phyloP scores from a whole-genome alignment of 2,329 filamentous ascomycete species.

The Calonectria pteridis region DNA sequence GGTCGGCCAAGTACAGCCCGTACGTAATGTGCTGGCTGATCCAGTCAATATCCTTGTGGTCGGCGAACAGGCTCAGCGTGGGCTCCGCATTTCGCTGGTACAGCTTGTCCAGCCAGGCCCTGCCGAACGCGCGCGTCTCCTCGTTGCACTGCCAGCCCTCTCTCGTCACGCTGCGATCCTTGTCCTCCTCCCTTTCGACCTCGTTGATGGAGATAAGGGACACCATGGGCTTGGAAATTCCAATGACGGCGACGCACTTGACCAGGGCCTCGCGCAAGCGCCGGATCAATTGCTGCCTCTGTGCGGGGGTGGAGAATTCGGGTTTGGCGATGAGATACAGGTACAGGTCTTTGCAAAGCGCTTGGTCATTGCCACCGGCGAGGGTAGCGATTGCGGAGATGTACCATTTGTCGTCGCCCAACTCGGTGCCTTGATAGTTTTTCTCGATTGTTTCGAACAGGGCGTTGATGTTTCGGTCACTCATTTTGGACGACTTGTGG shows the following conservation, averaged over 20 bases:
- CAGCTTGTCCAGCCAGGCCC: background rate
- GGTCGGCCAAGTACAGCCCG: constrained; percentile 68
- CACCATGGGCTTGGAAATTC: background rate
- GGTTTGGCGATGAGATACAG: background rate
- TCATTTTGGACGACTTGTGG: background rate
- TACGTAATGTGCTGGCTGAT: constrained; percentile 68
- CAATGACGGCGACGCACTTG: background rate
- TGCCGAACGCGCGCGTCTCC: background rate
- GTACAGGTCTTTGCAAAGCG: background rate
- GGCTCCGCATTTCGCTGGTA: background rate
- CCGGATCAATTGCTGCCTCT: background rate
- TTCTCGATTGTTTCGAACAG: background rate
- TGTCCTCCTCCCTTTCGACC: background rate
- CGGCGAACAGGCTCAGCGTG: constrained; percentile 49
- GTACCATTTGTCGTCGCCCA: background rate
- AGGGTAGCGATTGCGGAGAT: background rate
- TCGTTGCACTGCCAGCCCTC: background rate
- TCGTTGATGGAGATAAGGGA: background rate
- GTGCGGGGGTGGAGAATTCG: background rate
- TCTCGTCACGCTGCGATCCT: background rate
- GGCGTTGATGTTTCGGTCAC: background rate
- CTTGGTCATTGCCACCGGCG: background rate
- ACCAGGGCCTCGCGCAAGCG: background rate
- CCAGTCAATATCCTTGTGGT: constrained; percentile 60
- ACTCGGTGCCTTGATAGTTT: background rate